Base-by-base conservation (phyloP, 495 filamentous ascomycete species). In the Penicillium samsonianum region DNA sequence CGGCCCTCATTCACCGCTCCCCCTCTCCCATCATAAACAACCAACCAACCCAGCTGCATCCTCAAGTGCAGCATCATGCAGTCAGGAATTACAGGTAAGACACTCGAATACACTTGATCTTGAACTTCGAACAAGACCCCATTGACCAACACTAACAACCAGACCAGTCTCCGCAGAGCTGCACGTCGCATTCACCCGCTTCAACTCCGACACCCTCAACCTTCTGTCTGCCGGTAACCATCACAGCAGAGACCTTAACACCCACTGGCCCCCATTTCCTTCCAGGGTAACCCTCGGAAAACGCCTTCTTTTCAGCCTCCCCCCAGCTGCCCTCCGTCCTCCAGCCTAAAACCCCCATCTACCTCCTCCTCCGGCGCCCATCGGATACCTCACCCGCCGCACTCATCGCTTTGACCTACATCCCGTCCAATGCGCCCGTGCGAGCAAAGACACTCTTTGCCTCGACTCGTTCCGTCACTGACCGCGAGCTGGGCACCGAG, bases 381-480 rank as follows among this genome's bases (percentile, higher is more conserved):
- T 68, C 80, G 38, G n/a, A n/a, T n/a, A 66, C 69, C 20, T 55
- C 66, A 1, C 78, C 79, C 55, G 65, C 79, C 53, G 65, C 73
- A 17, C 85, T 94, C 58, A 73, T 91, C 50, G 89, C 89, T 44
- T 76, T 97, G 43, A 92, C 94, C 30, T 97, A 96, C 69, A 90
- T 98, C 43, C 94, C 94, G 4, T 90, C 91, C 67, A 73, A 87
- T 52, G 93, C 94, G 5, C 89, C 89, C 17, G 94, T 98, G 38
- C 87, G 94, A 40, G 88, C 93, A 62, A 98, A 98, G 82, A 98
- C 92, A 80, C 83, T 98, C 49, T 96, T 97, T 73, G 93, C 94
- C 33, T 84, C 89, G 40, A 96, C 94, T 17, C 84, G 92, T 38
- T 78, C n/a, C 92, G 52, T 92, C 91, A 0, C 80, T 98, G 11